Conservation (phyloP, 164 flowering plant species). For the Stephania cephalantha region DNA sequence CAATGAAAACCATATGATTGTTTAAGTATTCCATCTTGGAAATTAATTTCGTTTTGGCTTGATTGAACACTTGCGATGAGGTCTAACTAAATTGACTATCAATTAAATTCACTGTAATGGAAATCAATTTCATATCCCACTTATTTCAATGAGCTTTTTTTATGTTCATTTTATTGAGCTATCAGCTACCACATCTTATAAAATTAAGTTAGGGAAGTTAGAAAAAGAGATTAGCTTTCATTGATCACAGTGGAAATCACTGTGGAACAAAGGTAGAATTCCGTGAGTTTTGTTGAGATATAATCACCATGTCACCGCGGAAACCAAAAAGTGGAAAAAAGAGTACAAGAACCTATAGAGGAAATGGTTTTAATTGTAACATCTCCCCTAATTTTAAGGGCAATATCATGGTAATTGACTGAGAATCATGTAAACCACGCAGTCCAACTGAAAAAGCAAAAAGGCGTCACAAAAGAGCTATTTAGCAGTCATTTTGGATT, state of each 20-base stretch:
- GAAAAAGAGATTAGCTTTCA: not conserved
- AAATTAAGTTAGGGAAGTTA: not conserved
- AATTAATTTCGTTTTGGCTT: not conserved
- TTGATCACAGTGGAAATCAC: not conserved
- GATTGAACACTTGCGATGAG: not conserved
- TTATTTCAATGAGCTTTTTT: too few species aligned
- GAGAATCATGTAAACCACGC: slow-evolving; percentile 4
- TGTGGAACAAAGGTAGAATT: not conserved
- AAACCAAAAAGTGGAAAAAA: not conserved
- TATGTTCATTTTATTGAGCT: not conserved
- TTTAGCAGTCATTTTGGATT: not conserved
- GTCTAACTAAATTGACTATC: not conserved
- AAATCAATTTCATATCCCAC: not conserved
- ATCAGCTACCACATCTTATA: not conserved
- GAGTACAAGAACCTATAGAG: not conserved
- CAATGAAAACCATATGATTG: not conserved
- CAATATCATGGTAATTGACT: not conserved
- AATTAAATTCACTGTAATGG: not conserved
- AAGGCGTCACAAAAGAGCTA: not conserved
- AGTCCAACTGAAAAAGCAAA: not conserved
- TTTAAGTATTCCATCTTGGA: not conserved
- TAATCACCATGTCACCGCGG: not conserved
- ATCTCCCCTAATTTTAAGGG: not conserved
- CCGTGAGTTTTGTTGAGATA: not conserved
- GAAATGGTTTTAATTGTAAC: not conserved